phyloP scores from a whole-genome alignment of 1,284 basidiomycete genomes.

The Trametes pubescens region DNA sequence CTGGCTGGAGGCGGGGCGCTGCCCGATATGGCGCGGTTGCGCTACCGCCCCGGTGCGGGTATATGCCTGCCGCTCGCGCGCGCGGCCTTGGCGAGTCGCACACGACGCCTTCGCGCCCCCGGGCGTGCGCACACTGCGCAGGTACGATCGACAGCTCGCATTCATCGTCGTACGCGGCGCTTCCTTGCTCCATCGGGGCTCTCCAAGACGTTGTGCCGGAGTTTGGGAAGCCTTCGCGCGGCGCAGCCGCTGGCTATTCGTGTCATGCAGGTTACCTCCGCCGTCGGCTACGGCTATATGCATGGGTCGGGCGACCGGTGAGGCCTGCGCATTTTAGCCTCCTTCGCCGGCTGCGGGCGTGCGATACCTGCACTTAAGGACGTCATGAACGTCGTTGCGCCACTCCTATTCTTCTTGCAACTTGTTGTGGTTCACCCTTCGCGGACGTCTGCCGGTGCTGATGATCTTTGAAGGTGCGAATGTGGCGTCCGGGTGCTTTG shows the following conservation, averaged over 20 bases:
- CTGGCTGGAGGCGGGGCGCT: constrained; percentile 6
- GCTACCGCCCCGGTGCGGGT: not conserved
- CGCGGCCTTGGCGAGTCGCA: not conserved
- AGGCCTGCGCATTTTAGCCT: not conserved
- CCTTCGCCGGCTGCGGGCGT: not conserved
- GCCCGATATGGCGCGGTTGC: not conserved
- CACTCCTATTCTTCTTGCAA: no score
- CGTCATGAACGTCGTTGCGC: no score
- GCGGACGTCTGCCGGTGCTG: no score
- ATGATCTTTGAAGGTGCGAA: no score
- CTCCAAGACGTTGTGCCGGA: not conserved
- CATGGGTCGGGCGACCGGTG: not conserved
- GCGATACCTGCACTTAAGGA: no score
- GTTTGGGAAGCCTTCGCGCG: not conserved
- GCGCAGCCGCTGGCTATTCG: not conserved
- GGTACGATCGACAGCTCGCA: not conserved
- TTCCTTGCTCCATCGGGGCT: not conserved
- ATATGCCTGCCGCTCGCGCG: constrained; percentile 9
- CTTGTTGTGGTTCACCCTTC: no score
- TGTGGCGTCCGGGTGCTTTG: no score
- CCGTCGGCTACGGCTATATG: not conserved
- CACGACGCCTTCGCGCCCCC: not conserved
- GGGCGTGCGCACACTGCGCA: not conserved
- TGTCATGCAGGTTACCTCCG: not conserved
- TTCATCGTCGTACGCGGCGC: not conserved